Base-by-base conservation (phyloP, 2,329 filamentous ascomycete genomes). In the Colletotrichum sp. region DNA sequence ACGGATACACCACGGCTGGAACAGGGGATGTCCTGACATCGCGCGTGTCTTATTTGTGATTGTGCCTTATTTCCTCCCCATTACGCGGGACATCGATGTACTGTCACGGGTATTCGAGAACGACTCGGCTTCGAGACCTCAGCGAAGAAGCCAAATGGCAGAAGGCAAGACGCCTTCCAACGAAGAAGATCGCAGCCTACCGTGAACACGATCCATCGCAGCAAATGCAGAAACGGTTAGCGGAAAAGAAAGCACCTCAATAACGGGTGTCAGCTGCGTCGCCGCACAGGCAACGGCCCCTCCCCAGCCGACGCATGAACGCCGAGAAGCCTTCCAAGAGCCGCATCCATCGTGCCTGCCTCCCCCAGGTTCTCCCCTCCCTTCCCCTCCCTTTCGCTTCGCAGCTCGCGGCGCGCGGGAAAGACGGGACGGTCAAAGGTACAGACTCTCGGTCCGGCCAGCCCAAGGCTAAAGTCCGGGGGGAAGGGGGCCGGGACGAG, bases 251-350 rank as follows among this genome's bases (percentile, higher is more conserved):
- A 7, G 9, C 19, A 49, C 9, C 44, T n/a, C 44, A 3, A 22
- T 1, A 52, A 52, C 44, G 11, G 44, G 44, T 52, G 44, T 52
- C n/a, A 52, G 44, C 44, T 52, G 44, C 44, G 44, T 13, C 11
- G 44, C n/a, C 44, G 44, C 44, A 52, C 44, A 3, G 44, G 44
- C 44, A 52, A 52, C 4, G 44, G 11, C n/a, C 3, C 1, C 11
- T 52, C n/a, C 44, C n/a, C 44, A 49, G 19, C 44, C 44, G 44
- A 1, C 70, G 71, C 71, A 73, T 73, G 25, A 62, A 64, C 66
- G 71, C 66, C 39, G 66, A 64, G 57, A 70, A 64, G 27, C n/a
- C 55, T 73, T 73, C 57, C 66, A 73, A 64, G 65, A 70, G 66
- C 71, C 71, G 71, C 71, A 70, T 63, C 66, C 19, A 16, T 22